Evolutionary conservation across 1,284 basidiomycete species (phyloP).

Genomic region (Cutaneotrichosporon mucoides): DNA sequence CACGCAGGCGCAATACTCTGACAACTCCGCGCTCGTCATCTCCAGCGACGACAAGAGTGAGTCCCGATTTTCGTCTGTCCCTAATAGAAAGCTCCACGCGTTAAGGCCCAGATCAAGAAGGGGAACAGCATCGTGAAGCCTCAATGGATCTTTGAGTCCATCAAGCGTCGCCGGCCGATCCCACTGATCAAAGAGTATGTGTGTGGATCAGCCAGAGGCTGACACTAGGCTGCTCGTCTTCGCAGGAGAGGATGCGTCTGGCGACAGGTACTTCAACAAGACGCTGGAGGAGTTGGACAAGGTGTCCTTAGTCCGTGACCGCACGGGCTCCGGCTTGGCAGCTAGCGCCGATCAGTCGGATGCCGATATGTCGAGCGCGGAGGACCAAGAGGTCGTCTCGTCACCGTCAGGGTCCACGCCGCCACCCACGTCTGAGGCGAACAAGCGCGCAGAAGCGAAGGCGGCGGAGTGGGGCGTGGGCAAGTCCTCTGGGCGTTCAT

Average conservation of each 20-base stretch:
- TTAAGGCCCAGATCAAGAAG: slow-evolving; percentile 53
- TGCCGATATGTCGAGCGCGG: slow-evolving; percentile 9
- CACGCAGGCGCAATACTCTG: slow-evolving; percentile 54
- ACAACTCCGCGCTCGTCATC: slow-evolving; percentile 55
- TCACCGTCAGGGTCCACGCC: not conserved
- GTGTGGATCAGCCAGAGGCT: not conserved
- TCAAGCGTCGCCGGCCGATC: slow-evolving; percentile 56
- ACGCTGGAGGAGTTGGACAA: slow-evolving; percentile 35
- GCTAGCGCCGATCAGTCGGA: slow-evolving; percentile 28
- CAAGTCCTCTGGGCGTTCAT: not conserved
- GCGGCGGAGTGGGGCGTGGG: not conserved
- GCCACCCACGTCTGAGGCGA: not conserved
- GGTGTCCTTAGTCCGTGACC: slow-evolving; percentile 25
- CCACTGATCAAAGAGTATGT: slow-evolving; percentile 65
- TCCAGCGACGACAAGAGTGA: slow-evolving; percentile 42
- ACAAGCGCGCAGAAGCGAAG: not conserved
- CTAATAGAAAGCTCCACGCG: slow-evolving; percentile 32
- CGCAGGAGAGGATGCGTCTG: slow-evolving; percentile 37
- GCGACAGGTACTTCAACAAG: slow-evolving; percentile 35
- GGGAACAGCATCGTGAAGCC: slow-evolving; percentile 68
- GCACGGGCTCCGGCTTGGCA: slow-evolving; percentile 24
- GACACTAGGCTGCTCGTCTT: slow-evolving; percentile 38
- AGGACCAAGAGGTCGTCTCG: not conserved
- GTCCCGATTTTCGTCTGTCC: slow-evolving; percentile 1
- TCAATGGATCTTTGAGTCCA: slow-evolving; percentile 74